Evolutionary conservation across 1,139 yeast species (phyloP).

Genomic region (Yamadazyma oceani): DNA sequence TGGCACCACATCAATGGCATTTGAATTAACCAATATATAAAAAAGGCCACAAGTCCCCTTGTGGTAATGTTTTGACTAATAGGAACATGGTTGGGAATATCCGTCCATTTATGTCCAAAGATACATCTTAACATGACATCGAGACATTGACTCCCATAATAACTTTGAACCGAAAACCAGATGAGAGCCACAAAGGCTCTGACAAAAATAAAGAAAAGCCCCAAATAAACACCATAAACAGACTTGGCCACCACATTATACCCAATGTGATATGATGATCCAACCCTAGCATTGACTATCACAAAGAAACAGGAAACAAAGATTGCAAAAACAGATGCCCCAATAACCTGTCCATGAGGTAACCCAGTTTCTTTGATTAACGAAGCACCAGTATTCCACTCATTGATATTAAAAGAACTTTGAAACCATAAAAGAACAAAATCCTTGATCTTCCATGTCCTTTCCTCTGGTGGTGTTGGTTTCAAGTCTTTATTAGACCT

Average conservation of each 20-base stretch:
- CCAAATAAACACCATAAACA: slow-evolving; percentile 15
- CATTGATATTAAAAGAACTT: slow-evolving; percentile 16
- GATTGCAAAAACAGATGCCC: slow-evolving; percentile 14
- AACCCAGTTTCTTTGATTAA: slow-evolving; percentile 14
- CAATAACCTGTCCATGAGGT: slow-evolving; percentile 17
- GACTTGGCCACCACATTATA: slow-evolving; percentile 16
- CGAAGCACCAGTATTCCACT: slow-evolving; percentile 18
- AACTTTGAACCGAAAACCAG: slow-evolving; percentile 17
- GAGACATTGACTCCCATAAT: slow-evolving; percentile 13
- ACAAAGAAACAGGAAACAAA: slow-evolving; percentile 15
- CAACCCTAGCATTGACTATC: slow-evolving; percentile 16
- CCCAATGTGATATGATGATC: slow-evolving; percentile 18
- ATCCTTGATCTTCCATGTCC: slow-evolving; percentile 17
- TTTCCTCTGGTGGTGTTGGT: slow-evolving; percentile 17
- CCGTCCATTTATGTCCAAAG: slow-evolving; percentile 16
- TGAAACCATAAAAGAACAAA: slow-evolving; percentile 16
- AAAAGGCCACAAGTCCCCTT: slow-evolving; percentile 13
- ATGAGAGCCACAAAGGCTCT: slow-evolving; percentile 16
- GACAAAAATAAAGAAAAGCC: slow-evolving; percentile 15
- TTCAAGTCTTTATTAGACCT: slow-evolving; percentile 15
- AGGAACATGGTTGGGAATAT: slow-evolving; percentile 14
- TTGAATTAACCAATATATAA: slow-evolving; percentile 16
- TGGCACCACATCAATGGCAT: slow-evolving; percentile 18
- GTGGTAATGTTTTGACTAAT: slow-evolving; percentile 15
- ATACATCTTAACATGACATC: slow-evolving; percentile 15